Evolutionary conservation across 441 rosid genomes (phyloP), one percentile per base, ranked within the genome.

Genomic region (Rhodomyrtus psidioides): DNA sequence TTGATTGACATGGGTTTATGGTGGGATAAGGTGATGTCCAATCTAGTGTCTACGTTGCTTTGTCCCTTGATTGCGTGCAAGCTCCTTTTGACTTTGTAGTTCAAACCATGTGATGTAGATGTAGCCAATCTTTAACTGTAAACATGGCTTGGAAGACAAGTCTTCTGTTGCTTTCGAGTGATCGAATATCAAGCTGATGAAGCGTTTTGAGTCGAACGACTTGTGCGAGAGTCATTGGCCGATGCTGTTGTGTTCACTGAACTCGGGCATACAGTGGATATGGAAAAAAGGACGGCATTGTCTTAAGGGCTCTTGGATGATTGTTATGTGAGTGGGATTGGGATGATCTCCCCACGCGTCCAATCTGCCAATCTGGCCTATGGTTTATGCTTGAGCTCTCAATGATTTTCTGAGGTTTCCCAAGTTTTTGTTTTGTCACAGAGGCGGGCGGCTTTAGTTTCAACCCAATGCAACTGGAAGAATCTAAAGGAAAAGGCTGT

Each of bases 391-490:
- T 85, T 55, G 53, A 44, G 53, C 42, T 60, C 75, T 58, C 53
- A n/a, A 55, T 54, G 85, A 24, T 76, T 79, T 76, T 81, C 44
- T 59, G 59, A 21, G 70, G 17, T 59, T 16, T 76, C 79, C 53
- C 26, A 19, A 70, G 19, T 53, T 54, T 56, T n/a, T 49, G 28
- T 24, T n/a, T 57, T 87, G 7, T 53, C 86, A 51, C 19, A 23
- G 53, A 46, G 58, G 27, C 87, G 76, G 75, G 70, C 16, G 79
- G 49, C 79, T 23, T 39, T 70, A 70, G 79, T 23, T 34, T 34
- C 79, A 21, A 65, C 19, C 23, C 79, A 70, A 70, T 19, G 42
- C 86, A 85, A 82, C 75, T 60, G 88, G 86, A 88, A 88, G 88
- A 82, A 84, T 84, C 86, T 42, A 34, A 75, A 81, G 55, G 39